These are phyloP conservation scores for Trametes punicea DNA, from an alignment of 768 basidiomycete genomes.

Conservation along the genomic window DNA sequence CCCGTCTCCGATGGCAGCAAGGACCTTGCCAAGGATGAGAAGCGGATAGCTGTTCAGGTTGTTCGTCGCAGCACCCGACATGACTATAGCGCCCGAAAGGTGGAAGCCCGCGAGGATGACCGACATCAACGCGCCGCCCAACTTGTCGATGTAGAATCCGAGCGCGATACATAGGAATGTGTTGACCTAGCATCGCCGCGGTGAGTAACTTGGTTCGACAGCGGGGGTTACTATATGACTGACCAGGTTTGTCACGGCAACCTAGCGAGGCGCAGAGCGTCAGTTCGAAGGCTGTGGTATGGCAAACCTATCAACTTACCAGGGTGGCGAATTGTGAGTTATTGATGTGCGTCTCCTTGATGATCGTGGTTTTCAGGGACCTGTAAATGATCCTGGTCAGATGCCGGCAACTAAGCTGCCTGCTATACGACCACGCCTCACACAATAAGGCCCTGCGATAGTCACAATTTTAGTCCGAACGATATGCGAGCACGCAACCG, in stretches of 20 bases:
- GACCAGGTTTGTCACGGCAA: slow-evolving; percentile 38
- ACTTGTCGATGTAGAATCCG: slow-evolving; percentile 41
- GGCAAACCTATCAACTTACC: too few species aligned
- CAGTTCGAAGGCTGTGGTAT: too few species aligned
- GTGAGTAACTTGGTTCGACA: neutral
- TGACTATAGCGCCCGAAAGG: slow-evolving; percentile 34
- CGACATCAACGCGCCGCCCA: slow-evolving; percentile 37
- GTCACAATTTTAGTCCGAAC: neutral
- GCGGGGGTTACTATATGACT: neutral
- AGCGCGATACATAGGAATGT: slow-evolving; percentile 40
- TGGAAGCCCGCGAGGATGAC: slow-evolving; percentile 38
- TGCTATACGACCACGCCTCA: slow-evolving; percentile 17
- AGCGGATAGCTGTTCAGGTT: slow-evolving; percentile 38
- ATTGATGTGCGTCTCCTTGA: slow-evolving; percentile 40
- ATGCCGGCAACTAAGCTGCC: neutral
- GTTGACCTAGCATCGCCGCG: slow-evolving; percentile 31
- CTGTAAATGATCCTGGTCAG: slow-evolving; percentile 20
- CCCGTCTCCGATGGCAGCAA: slow-evolving; percentile 40
- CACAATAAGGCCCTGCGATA: slow-evolving; percentile 38
- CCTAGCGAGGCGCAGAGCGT: slow-evolving; percentile 20
- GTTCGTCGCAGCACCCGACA: slow-evolving; percentile 39
- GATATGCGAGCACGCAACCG: neutral
- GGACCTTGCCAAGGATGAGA: slow-evolving; percentile 39
- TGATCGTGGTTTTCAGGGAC: slow-evolving; percentile 41
- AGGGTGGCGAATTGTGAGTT: slow-evolving; percentile 43